A percentile compares a stretch with the other conserved stretches of the same genome.
Evolutionary conservation across 2,329 filamentous ascomycete genomes (phyloP).

Genomic region (Ceratocystis variospora): DNA sequence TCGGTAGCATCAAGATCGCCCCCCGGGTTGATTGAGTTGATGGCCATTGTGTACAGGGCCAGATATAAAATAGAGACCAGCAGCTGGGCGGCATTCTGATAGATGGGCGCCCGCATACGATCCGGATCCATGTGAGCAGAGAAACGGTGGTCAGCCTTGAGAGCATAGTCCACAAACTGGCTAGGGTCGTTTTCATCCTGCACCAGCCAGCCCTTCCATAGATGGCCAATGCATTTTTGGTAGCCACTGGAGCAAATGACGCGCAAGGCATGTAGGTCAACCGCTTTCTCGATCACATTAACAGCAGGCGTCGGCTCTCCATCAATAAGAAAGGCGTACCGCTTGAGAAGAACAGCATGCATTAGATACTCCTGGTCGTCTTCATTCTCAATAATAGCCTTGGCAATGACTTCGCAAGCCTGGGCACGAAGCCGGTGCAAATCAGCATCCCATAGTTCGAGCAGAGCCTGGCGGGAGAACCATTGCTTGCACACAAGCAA

Average conservation of each 20-base stretch:
- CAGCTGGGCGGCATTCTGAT: conserved; percentile 84
- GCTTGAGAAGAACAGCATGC: conserved; percentile 68
- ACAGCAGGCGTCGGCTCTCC: conserved; percentile 57
- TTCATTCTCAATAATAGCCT: conserved; percentile 65
- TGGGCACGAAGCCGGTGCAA: conserved; percentile 64
- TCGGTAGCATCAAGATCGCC: conserved; percentile 79
- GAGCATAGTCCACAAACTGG: conserved; percentile 77
- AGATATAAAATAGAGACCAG: conserved; percentile 74
- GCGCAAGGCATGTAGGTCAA: conserved; percentile 76
- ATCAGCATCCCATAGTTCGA: conserved; percentile 86
- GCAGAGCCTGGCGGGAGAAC: conserved; percentile 64
- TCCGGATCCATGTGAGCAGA: conserved; percentile 81
- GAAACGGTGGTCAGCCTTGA: conserved; percentile 66
- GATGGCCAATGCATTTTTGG: conserved; percentile 82
- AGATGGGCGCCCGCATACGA: conserved; percentile 80
- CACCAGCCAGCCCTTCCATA: conserved; percentile 95
- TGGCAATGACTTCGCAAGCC: conserved; percentile 86
- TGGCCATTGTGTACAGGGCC: conserved; percentile 71
- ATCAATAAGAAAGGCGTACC: conserved; percentile 69
- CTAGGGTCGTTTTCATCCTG: conserved; percentile 84
- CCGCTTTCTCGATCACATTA: conserved; percentile 86
- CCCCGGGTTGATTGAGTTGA: conserved; percentile 80
- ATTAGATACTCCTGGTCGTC: conserved; percentile 67
- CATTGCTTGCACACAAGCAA: conserved; percentile 57
- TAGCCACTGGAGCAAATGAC: conserved; percentile 90